A percentile compares a stretch with the other conserved stretches of the same genome.
Conservation (phyloP, 192 early-diverging fungal species). For the Backusella liffmaniae region DNA sequence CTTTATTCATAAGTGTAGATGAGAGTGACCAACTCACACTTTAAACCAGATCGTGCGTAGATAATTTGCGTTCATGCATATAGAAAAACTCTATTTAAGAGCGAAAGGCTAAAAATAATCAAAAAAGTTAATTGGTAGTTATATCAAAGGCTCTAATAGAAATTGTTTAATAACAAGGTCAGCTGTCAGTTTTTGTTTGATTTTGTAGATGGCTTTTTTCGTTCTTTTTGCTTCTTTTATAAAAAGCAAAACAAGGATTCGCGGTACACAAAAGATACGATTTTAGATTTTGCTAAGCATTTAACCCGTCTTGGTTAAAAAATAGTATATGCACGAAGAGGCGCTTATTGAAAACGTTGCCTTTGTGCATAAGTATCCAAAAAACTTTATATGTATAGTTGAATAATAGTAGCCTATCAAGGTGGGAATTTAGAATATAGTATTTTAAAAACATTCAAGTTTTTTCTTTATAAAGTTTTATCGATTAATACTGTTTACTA, state of each 20-base stretch:
- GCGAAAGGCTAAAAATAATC: not conserved
- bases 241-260: not conserved
- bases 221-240: not conserved
- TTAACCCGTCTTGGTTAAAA: not conserved
- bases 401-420: too few species aligned
- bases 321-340: not conserved
- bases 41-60: not conserved
- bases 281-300: not conserved
- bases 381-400: too few species aligned
- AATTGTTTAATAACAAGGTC: too few species aligned
- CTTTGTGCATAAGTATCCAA: too few species aligned
- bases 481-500: too few species aligned
- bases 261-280: not conserved
- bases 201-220: not conserved
- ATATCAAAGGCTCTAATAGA: too few species aligned
- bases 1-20: not conserved
- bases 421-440: too few species aligned
- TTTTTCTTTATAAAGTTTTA: too few species aligned
- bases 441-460: too few species aligned
- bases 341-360: not conserved
- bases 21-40: not conserved
- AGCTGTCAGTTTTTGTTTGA: too few species aligned
- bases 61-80: not conserved
- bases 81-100: not conserved
- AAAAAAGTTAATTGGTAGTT: not conserved